Evolutionary conservation across 2,329 filamentous ascomycete genomes (phyloP), one percentile per base, ranked within the genome.

Genomic region (Fusarium domesticum): DNA sequence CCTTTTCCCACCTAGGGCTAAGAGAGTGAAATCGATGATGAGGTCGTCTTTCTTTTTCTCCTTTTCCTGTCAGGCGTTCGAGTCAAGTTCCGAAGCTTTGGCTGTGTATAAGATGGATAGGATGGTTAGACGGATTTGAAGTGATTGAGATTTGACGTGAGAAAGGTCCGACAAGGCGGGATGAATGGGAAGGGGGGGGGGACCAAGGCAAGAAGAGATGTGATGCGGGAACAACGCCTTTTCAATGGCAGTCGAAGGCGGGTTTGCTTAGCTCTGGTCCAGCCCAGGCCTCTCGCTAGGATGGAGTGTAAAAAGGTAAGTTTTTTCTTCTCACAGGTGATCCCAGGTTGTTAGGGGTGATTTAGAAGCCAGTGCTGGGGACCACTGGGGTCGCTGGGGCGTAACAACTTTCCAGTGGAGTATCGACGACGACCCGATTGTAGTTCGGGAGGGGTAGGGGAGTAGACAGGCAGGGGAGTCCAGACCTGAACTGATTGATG

Each of bases 171-270:
- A 42, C 39, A 52, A 47, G 51, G 53, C 53, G 50, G 50, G 46
- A 50, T 57, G 56, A 55, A 61, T 64, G 61, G 56, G 57, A 58
- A 55, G 56, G 54, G 56, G 60, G 52, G 54, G 47, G 48, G 58
- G 55, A 56, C 50, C 45, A 53, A 51, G 47, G 51, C 50, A 54
- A 58, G 53, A 57, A 58, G 57, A 53, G 58, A 28, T 28, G 33
- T 34, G 55, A 58, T 55, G 64, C 58, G 65, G 66, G 64, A 65
- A 53, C 61, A 60, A 61, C 58, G 65, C 61, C 61, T 70, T 70
- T 70, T 70, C 59, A 70, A 70, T 69, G 64, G 56, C 51, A 54
- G 60, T 55, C 53, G 52, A 52, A 53, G 42, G 46, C 37, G 49
- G 43, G 52, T 50, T 51, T 48, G 51, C 52, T 57, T 56, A 52